A percentile compares a stretch with the other conserved stretches of the same genome.
phyloP scores from a whole-genome alignment of 2,329 filamentous ascomycete genomes.

The Colletotrichum chlorophyti region DNA sequence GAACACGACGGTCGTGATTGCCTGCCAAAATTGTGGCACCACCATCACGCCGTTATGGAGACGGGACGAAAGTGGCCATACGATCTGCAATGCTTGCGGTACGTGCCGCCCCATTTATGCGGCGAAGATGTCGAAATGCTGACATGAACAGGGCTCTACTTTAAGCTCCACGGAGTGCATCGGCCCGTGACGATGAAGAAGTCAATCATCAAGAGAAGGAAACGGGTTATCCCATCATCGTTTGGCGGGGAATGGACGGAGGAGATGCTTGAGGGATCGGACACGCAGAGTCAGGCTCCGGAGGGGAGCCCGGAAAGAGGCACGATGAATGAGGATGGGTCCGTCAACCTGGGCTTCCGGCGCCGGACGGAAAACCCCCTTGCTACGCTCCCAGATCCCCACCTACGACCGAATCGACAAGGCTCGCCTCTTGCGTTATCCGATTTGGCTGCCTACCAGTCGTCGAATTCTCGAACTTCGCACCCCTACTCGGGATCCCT shows the following conservation, averaged over 20 bases:
- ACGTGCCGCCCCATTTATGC: constrained; percentile 46
- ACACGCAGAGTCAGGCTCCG: constrained; percentile 47
- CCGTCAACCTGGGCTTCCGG: constrained; percentile 66
- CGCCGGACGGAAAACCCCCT: constrained; percentile 53
- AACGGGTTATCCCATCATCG: constrained; percentile 87
- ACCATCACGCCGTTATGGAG: constrained; percentile 97
- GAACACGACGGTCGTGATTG: constrained; percentile 75
- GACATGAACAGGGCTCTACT: constrained; percentile 76
- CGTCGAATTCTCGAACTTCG: constrained; percentile 46
- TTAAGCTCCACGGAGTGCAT: constrained; percentile 93
- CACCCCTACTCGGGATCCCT: constrained; percentile 48
- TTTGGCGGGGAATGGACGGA: constrained; percentile 47
- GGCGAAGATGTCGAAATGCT: constrained; percentile 15
- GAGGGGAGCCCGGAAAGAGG: constrained; percentile 56
- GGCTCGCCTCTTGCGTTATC: constrained; percentile 51
- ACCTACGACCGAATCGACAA: constrained; percentile 49
- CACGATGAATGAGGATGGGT: constrained; percentile 68
- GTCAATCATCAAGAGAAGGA: constrained; percentile 92
- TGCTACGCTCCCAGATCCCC: constrained; percentile 55
- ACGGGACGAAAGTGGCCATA: constrained; percentile 91
- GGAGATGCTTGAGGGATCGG: constrained; percentile 55
- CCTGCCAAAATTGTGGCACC: constrained; percentile 96
- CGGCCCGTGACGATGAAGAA: constrained; percentile 99
- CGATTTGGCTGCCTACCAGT: constrained; percentile 60
- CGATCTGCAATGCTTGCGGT: constrained; percentile 99